Evolutionary conservation across 768 basidiomycete genomes (phyloP), one percentile per base, ranked within the genome.

Genomic region (Calvatia gigantea): DNA sequence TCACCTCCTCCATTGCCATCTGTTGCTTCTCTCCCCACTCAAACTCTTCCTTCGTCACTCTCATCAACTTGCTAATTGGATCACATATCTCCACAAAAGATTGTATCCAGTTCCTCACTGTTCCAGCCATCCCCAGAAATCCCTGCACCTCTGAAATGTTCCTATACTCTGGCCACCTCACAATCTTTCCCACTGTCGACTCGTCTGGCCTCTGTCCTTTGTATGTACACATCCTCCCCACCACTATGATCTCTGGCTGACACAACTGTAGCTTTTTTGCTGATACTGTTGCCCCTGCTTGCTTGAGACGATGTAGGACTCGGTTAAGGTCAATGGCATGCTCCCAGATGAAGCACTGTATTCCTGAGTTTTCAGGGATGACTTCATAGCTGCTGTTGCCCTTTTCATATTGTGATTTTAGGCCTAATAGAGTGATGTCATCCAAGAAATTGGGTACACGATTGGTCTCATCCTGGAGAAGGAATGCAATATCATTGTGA

Each of bases 271-370:
- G 56, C 54, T 78, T 78, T 11, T 66, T 64, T 0, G 67, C 69
- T 0, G 70, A 72, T 2, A 77, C 63, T 0, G 71, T 76, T 0
- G 62, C 67, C 0, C 74, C 69, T 1, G 68, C 58, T 21, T 66
- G 59, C 25, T 67, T 61, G 1, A 76, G 54, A 0, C 60, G 31
- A 11, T 75, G 70, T 4, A 74, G 51, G 2, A 78, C 54, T 0
- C 67, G 44, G 39, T 78, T 65, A 6, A 75, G 53, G 25, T 70
- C 62, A 3, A 49, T 7, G 0, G 67, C 56, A 45, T 77, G 70
- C 48, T 79, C 71, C 67, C 70, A 77, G 0, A 79, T 62, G 46
- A 79, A 80, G 0, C 60, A 47, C 0, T 60, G 58, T n/a, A 73
- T 69, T 2, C 64, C 65, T 0, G 65, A 55, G 46, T 73, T 73